These are phyloP conservation scores for Alternaria postmessia DNA, from an alignment of 2,329 filamentous ascomycete genomes.

Conservation along the genomic window DNA sequence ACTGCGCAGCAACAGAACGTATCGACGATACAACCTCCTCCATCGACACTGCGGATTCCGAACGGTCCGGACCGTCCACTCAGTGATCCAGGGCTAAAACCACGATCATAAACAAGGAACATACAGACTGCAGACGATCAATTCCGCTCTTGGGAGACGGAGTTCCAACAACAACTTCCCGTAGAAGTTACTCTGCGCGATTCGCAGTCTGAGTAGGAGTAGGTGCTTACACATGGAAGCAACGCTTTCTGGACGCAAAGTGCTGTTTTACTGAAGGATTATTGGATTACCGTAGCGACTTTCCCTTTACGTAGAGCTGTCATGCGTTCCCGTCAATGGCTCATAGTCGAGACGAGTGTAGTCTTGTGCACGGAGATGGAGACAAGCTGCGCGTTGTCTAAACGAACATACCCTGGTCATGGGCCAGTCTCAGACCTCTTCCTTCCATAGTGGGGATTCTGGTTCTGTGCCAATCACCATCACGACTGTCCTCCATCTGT, in stretches of 20 bases:
- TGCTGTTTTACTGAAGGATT: neutral
- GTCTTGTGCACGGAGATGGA: slow-evolving; percentile 8
- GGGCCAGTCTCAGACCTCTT: neutral
- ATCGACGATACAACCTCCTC: neutral
- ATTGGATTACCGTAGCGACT: neutral
- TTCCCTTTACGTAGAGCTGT: neutral
- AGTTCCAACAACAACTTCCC: neutral
- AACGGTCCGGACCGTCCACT: neutral
- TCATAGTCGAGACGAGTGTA: neutral
- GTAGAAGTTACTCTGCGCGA: neutral
- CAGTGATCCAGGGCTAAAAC: neutral
- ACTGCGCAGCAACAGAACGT: neutral
- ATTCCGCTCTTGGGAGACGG: neutral
- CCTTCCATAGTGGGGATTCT: neutral
- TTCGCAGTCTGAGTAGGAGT: neutral
- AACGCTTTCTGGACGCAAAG: neutral
- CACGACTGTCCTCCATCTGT: neutral
- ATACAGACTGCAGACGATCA: neutral
- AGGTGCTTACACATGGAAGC: neutral
- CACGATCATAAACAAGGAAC: neutral
- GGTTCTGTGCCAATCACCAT: neutral
- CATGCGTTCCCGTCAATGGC: neutral
- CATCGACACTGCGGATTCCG: neutral
- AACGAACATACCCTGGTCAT: slow-evolving; percentile 1
- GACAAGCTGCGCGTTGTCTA: neutral